phyloP scores from a whole-genome alignment of 2,329 filamentous ascomycete species.

The Graphilbum fragrans region DNA sequence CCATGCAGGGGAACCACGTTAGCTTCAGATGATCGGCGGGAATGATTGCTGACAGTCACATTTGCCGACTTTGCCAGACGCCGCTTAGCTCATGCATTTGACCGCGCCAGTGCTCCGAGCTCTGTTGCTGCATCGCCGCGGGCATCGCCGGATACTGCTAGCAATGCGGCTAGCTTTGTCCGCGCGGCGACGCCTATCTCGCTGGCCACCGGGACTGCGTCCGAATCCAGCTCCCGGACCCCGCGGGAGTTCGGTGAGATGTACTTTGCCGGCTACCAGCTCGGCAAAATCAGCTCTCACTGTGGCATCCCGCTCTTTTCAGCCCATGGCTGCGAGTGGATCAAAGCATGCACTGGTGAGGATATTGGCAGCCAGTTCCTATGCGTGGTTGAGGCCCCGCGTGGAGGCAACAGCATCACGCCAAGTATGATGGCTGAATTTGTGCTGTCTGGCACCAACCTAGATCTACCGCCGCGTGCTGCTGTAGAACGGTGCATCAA shows the following conservation, averaged over 20 bases:
- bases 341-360: conserved; percentile 29
- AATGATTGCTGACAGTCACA: too few species aligned
- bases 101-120: not conserved
- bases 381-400: conserved; percentile 11
- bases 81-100: not conserved
- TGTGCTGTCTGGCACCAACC: not conserved
- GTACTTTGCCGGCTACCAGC: conserved; percentile 32
- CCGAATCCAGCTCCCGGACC: not conserved
- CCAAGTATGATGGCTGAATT: conserved; percentile 1
- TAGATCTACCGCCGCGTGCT: conserved; percentile 2
- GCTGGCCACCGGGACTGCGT: not conserved
- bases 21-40: not conserved
- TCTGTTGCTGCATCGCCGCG: not conserved
- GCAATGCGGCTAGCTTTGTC: not conserved
- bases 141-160: not conserved
- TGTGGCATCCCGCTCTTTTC: conserved; percentile 38
- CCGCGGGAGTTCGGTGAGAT: conserved; percentile 20
- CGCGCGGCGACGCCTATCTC: not conserved
- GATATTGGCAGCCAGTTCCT: conserved; percentile 11
- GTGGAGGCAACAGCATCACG: not conserved
- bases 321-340: conserved; percentile 32
- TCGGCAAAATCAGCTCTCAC: conserved; percentile 32
- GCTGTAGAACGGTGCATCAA: conserved; percentile 17
- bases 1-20: too few species aligned
- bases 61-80: not conserved